These are phyloP conservation scores for Diatrype stigma DNA, from an alignment of 2,329 filamentous ascomycete species.

Conservation along the genomic window DNA sequence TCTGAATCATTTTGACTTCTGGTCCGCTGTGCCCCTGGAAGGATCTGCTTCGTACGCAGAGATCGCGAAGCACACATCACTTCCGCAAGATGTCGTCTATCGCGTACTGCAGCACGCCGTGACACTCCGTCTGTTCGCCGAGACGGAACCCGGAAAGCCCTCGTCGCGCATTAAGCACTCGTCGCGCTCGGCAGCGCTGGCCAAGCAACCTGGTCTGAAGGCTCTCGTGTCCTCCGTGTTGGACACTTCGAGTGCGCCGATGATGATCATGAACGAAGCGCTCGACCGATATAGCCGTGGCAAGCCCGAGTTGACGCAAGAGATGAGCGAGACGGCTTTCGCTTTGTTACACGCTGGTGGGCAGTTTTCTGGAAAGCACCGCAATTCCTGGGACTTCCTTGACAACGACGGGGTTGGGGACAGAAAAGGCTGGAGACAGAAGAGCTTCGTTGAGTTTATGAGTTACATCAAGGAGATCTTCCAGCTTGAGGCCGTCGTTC, in stretches of 20 bases:
- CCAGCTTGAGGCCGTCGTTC: conserved; percentile 29
- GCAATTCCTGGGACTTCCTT: conserved; percentile 35
- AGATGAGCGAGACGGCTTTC: conserved; percentile 34
- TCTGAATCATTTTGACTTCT: conserved; percentile 50
- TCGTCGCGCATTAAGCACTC: conserved; percentile 30
- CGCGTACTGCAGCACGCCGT: conserved; percentile 35
- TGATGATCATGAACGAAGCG: conserved; percentile 30
- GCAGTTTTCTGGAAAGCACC: conserved; percentile 23
- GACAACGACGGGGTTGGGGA: conserved; percentile 38
- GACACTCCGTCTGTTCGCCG: conserved; percentile 34
- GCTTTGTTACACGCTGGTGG: conserved; percentile 30
- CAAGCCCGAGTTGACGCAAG: conserved; percentile 26
- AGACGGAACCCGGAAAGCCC: conserved; percentile 19
- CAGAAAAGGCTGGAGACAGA: conserved; percentile 33
- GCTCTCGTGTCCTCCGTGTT: conserved; percentile 34
- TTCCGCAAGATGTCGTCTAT: conserved; percentile 34
- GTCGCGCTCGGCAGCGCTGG: conserved; percentile 34
- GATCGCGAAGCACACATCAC: conserved; percentile 32
- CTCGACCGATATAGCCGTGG: conserved; percentile 29
- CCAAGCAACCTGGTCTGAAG: conserved; percentile 27
- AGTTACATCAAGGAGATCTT: conserved; percentile 36
- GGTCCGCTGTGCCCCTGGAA: conserved; percentile 44
- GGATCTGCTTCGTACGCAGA: conserved; percentile 39
- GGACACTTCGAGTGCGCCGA: conserved; percentile 34
- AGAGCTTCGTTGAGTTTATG: conserved; percentile 38